These are phyloP conservation scores for Polyplosphaeria fusca DNA, from an alignment of 495 filamentous ascomycete genomes.

Conservation along the genomic window DNA sequence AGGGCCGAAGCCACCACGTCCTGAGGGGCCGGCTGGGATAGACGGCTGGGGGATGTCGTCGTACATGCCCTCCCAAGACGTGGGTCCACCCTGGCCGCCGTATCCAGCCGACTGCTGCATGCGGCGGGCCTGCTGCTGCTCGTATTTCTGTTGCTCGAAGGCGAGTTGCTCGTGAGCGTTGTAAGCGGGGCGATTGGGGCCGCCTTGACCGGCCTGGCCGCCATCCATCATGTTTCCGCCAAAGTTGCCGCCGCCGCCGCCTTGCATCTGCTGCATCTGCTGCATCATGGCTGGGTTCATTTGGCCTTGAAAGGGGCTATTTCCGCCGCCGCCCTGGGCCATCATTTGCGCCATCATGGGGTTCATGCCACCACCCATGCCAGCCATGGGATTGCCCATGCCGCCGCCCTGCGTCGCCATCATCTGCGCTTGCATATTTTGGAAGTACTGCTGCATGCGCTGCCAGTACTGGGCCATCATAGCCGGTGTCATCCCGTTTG, in stretches of 20 bases:
- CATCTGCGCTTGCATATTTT: constrained; percentile 85
- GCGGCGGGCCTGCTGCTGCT: constrained; percentile 61
- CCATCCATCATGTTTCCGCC: constrained; percentile 18
- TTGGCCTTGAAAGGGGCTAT: constrained; percentile 49
- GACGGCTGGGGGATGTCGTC: constrained; percentile 92
- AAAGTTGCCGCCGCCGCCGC: constrained; percentile 13
- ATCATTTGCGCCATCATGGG: constrained; percentile 49
- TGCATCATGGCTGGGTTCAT: constrained; percentile 73
- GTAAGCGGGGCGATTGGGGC: constrained; percentile 41
- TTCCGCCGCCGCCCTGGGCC: constrained; percentile 29
- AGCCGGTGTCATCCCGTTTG: constrained; percentile 75
- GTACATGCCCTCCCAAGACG: constrained; percentile 98
- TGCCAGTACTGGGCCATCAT: constrained; percentile 98
- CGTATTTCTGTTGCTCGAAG: constrained; percentile 87
- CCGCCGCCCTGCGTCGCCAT: constrained; percentile 47
- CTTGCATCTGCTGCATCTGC: constrained; percentile 61
- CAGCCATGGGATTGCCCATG: constrained; percentile 47
- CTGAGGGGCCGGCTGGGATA: constrained; percentile 50
- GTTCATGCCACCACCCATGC: constrained; percentile 60
- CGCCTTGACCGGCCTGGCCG: constrained; percentile 9
- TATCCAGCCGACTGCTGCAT: constrained; percentile 36
- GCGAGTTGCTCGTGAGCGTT: constrained; percentile 73
- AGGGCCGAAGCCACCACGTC: constrained; percentile 43
- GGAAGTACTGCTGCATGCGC: constrained; percentile 94
- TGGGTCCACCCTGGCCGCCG: constrained; percentile 53